These are phyloP conservation scores for Neostapfia colusana DNA, from an alignment of 176 grass and related monocot genomes.

Conservation along the genomic window DNA sequence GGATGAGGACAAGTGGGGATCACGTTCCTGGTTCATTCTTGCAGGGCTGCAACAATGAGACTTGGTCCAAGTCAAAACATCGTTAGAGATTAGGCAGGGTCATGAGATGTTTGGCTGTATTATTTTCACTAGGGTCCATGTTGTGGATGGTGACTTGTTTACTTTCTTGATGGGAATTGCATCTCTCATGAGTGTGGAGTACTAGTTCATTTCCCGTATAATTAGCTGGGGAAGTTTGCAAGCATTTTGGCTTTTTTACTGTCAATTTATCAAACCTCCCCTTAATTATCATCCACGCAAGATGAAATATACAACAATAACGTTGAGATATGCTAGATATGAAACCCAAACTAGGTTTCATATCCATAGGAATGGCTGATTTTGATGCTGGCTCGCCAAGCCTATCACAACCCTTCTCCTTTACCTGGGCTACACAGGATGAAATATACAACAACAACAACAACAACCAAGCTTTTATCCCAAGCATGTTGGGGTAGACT, in stretches of 20 bases:
- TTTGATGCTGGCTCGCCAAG: too few species aligned
- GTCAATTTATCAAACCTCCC: neutral
- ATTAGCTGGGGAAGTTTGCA: neutral
- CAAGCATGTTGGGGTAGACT: too few species aligned
- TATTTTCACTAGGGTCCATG: neutral
- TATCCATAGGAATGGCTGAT: too few species aligned
- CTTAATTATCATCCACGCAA: neutral
- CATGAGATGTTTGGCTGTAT: neutral
- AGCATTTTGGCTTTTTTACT: neutral
- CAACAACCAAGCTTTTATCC: too few species aligned
- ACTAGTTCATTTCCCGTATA: neutral
- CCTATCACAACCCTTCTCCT: too few species aligned
- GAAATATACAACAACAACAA: too few species aligned
- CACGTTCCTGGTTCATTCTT: constrained; percentile 26
- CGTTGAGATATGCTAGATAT: too few species aligned
- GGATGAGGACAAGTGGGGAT: neutral
- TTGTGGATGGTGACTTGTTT: neutral
- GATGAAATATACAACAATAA: too few species aligned
- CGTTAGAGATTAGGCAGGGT: constrained; percentile 10
- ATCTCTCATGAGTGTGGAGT: neutral
- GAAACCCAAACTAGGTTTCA: too few species aligned
- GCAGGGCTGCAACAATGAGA: constrained; percentile 15
- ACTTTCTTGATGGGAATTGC: constrained; percentile 11
- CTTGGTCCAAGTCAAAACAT: constrained; percentile 21
- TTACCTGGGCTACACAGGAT: too few species aligned